Percentiles rank a stretch among this genome's conserved stretches.
These are phyloP conservation scores for Trypanosoma avium DNA, from an alignment of 208 protist genomes.

Conservation along the genomic window DNA sequence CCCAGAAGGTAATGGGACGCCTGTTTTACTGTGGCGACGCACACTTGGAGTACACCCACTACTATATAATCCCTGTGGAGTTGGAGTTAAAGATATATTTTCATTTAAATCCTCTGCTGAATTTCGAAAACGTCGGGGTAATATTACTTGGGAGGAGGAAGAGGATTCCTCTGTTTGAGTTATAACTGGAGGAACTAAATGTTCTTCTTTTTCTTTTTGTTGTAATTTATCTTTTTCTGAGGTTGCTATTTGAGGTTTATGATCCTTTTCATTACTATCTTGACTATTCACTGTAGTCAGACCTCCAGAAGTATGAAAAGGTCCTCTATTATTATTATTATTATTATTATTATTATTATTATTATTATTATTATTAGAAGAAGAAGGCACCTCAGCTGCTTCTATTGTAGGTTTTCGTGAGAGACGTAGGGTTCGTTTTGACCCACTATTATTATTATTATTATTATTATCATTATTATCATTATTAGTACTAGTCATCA, in stretches of 20 bases:
- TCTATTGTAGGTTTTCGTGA: not conserved
- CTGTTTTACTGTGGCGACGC: slow-evolving; percentile 46
- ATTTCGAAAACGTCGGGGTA: slow-evolving; percentile 15
- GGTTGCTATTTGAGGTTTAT: not conserved
- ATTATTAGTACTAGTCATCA: too few species aligned
- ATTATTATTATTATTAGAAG: too few species aligned
- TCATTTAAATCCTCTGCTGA: slow-evolving; percentile 19
- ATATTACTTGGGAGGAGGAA: too few species aligned
- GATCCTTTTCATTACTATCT: too few species aligned
- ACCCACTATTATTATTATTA: not conserved
- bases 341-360: too few species aligned
- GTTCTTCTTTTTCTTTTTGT: not conserved
- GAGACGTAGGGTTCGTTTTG: not conserved
- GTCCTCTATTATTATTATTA: too few species aligned
- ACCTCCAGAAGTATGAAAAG: too few species aligned
- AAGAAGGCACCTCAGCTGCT: too few species aligned
- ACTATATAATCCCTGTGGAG: slow-evolving; percentile 35
- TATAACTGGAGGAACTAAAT: not conserved
- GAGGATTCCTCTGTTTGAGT: not conserved
- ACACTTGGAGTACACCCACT: slow-evolving; percentile 24
- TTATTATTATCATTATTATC: not conserved
- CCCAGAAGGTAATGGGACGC: slow-evolving; percentile 53
- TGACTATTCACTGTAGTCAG: too few species aligned
- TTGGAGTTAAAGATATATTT: slow-evolving; percentile 36
- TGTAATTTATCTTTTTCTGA: not conserved